Conservation (phyloP, 331 rosid species). For the Stylosanthes scabra region DNA sequence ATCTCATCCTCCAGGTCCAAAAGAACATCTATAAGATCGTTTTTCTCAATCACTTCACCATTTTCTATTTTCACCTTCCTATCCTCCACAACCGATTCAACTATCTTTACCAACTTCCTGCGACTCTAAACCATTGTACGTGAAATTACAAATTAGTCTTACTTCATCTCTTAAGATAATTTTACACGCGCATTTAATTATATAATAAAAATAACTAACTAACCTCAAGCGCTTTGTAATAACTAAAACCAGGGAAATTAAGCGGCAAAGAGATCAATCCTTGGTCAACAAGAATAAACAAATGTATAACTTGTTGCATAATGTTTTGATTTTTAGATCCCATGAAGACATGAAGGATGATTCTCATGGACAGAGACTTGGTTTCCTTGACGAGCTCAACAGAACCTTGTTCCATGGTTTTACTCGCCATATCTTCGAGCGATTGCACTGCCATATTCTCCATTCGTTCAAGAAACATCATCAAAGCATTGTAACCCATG, state of each 20-base stretch:
- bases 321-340: slow-evolving; percentile 37
- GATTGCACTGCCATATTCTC: slow-evolving; percentile 6
- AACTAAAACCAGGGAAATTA: slow-evolving; percentile 29
- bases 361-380: slow-evolving; percentile 39
- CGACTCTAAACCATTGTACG: too few species aligned
- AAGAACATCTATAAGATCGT: slow-evolving; percentile 45
- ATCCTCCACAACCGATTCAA: background rate
- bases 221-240: slow-evolving; percentile 38
- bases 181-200: too few species aligned
- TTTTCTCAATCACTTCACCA: background rate
- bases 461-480: slow-evolving; percentile 1
- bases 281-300: background rate
- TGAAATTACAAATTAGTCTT: background rate
- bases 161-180: too few species aligned
- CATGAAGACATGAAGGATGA: slow-evolving; percentile 50
- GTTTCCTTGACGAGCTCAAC: slow-evolving; percentile 43
- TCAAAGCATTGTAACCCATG: background rate
- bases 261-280: slow-evolving; percentile 7
- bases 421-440: slow-evolving; percentile 32
- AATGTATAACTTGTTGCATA: background rate
- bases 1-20: slow-evolving; percentile 42
- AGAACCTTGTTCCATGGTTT: slow-evolving; percentile 18
- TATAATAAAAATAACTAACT: too few species aligned
- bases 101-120: too few species aligned
- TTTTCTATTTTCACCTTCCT: background rate